A percentile compares a stretch with the other conserved stretches of the same genome.
These are phyloP conservation scores for Populus deltoides DNA, from an alignment of 345 rosid species.

Conservation along the genomic window DNA sequence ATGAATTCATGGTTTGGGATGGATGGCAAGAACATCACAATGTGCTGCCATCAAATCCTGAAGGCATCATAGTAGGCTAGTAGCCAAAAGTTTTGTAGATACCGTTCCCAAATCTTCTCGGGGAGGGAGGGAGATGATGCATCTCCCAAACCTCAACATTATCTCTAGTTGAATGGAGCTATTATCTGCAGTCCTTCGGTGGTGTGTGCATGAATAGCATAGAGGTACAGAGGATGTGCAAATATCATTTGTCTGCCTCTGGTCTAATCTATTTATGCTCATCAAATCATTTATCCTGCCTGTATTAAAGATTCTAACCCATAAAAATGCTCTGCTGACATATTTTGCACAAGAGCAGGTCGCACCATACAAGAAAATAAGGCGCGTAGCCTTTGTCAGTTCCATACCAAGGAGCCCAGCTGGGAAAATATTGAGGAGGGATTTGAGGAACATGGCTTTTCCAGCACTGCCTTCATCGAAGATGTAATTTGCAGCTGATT, in stretches of 20 bases:
- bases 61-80: too few species aligned
- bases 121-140: too few species aligned
- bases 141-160: too few species aligned
- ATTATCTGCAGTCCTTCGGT: not conserved
- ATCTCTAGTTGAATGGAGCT: too few species aligned
- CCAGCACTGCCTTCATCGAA: slow-evolving; percentile 3
- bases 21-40: too few species aligned
- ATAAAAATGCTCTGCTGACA: not conserved
- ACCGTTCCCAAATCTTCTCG: too few species aligned
- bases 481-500: not conserved
- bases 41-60: too few species aligned
- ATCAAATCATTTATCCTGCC: not conserved
- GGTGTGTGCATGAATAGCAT: too few species aligned
- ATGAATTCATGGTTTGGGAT: too few species aligned
- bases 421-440: slow-evolving; percentile 36
- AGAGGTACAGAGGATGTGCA: too few species aligned
- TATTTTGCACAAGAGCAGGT: slow-evolving; percentile 14
- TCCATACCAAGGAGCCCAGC: slow-evolving; percentile 32
- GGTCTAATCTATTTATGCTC: too few species aligned
- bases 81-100: too few species aligned
- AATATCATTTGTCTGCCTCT: not conserved
- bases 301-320: not conserved
- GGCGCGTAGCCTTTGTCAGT: slow-evolving; percentile 28
- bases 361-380: slow-evolving; percentile 40
- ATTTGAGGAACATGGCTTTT: slow-evolving; percentile 16